Base-by-base conservation (phyloP, 306 rosid genomes). In the Begonia masoniana region DNA sequence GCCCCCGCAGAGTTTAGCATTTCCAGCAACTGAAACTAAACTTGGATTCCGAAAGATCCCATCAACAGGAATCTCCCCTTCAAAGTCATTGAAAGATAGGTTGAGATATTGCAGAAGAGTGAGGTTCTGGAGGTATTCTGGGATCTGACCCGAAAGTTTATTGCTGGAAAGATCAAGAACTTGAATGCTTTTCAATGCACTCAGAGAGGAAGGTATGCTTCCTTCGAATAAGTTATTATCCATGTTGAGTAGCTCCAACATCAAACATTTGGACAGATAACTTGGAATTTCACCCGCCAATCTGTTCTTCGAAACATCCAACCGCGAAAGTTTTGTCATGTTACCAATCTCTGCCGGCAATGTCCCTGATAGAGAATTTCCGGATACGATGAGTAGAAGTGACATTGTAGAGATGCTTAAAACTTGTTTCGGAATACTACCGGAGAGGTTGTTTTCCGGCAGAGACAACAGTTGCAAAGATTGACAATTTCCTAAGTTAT, bases 1-100 rank as follows among this genome's bases (percentile, higher is more conserved):
- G 31, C 68, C 61, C 10, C 68, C 68, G 26, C 60, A 63, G 12
- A 54, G 68, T 12, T 26, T 10, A 35, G 47, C 12, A 36, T 63
- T 63, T 23, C 43, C 31, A 7, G 35, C 15, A 1, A 63, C 14
- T 45, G 26, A 47, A 21, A 47, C 16, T 3, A 19, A 47, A 14
- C 54, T 45, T 46, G 9, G 4, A 43, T 54, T 63, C 10, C 12
- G 54, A 36, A 63, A 54, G 46, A 54, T 49, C 4, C 61, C 68
- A 2, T 35, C 47, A 17, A 15, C 23, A 5, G 68, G 68, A 14
- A 64, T 51, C 16, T 64, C 56, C 13, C 68, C 68, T 35, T 64
- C 42, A 10, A 56, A 45, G 17, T 49, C 42, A 23, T 64, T 64
- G 50, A 15, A 55, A 3, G 62, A 64, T 12, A 56, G 49, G 41